Percentiles rank a stretch among this genome's conserved stretches.
Conservation (phyloP, 1,284 basidiomycete genomes). For the Volvariella volvacea region DNA sequence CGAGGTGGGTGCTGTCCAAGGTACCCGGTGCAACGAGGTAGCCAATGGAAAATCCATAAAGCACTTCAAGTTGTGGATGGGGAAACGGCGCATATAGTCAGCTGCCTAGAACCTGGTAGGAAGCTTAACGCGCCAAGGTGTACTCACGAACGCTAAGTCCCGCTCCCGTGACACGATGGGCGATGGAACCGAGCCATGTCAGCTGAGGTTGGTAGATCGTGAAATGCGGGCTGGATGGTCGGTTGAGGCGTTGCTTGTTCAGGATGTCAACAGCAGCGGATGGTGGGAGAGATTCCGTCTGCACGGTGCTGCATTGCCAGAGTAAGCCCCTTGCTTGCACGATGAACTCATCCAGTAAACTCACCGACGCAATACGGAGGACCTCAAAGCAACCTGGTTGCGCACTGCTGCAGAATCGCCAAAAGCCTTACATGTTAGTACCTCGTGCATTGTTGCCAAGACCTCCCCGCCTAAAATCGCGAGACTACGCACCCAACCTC, state of each 20-base stretch:
- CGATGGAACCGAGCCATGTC: slow-evolving; percentile 85
- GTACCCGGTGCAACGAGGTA: slow-evolving; percentile 82
- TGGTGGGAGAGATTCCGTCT: slow-evolving; percentile 59
- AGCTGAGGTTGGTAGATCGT: slow-evolving; percentile 96
- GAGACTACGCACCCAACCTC: not conserved
- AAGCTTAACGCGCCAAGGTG: not conserved
- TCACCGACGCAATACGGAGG: too few relatives aligned
- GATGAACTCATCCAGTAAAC: not conserved
- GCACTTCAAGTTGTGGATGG: slow-evolving; percentile 38
- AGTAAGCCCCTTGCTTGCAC: not conserved
- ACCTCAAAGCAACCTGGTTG: too few relatives aligned
- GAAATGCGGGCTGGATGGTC: slow-evolving; percentile 89
- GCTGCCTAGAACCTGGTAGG: not conserved
- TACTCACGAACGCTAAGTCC: slow-evolving; percentile 73
- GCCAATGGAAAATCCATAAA: slow-evolving; percentile 85
- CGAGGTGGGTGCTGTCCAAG: slow-evolving; percentile 74
- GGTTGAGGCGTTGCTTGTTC: slow-evolving; percentile 79
- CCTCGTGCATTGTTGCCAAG: too few relatives aligned
- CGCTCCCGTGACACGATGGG: slow-evolving; percentile 80
- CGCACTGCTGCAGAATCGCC: too few relatives aligned
- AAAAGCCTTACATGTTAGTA: too few relatives aligned
- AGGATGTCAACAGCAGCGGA: slow-evolving; percentile 62
- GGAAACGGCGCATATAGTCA: not conserved
- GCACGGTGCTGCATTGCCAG: slow-evolving; percentile 36
- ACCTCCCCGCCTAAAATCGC: too few relatives aligned